Evolutionary conservation across 2,329 filamentous ascomycete genomes (phyloP), one percentile per base, ranked within the genome.

Genomic region (Sarocladiaceae sp.): DNA sequence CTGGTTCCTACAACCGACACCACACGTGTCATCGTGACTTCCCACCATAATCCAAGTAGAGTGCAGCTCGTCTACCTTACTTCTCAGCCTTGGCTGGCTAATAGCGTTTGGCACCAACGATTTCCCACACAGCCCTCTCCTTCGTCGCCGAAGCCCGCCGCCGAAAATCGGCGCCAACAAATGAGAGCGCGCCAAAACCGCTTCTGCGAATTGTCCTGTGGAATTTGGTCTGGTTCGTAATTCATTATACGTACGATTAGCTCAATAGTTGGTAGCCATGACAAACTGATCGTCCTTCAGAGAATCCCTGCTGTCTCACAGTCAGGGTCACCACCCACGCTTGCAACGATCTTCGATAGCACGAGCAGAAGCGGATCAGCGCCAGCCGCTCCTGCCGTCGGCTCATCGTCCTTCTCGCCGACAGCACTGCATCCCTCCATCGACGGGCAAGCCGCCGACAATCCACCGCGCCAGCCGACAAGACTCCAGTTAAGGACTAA

Each of bases 401-500:
- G 34, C 34, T 26, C 37, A 29, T 41, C 37, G 23, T 41, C n/a
- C 7, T 27, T 19, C 37, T 29, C 23, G 21, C 24, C 37, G 23
- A 9, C 19, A 16, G 4, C 18, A 6, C 13, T 18, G 20, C 12
- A 4, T 18, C 6, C 23, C 4, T 5, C 34, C 19, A 24, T 19
- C 11, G 23, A 41, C 37, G 37, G 37, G 37, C 20, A 24, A 41
- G 29, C 37, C 37, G 23, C 37, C 37, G 37, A 41, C 37, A 10
- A 29, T 41, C 37, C 37, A 41, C 37, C 37, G 37, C 37, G 37
- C 37, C 37, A 41, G 24, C 37, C 37, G 37, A 39, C 37, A 16
- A 41, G 37, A 41, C 37, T 41, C 37, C 37, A 41, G 29, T 41
- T 27, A 41, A 41, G 37, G 37, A 24, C 37, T 41, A 41, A 41